Conservation (phyloP, 495 filamentous ascomycete genomes). For the Hapsidospora chrysogenum region DNA sequence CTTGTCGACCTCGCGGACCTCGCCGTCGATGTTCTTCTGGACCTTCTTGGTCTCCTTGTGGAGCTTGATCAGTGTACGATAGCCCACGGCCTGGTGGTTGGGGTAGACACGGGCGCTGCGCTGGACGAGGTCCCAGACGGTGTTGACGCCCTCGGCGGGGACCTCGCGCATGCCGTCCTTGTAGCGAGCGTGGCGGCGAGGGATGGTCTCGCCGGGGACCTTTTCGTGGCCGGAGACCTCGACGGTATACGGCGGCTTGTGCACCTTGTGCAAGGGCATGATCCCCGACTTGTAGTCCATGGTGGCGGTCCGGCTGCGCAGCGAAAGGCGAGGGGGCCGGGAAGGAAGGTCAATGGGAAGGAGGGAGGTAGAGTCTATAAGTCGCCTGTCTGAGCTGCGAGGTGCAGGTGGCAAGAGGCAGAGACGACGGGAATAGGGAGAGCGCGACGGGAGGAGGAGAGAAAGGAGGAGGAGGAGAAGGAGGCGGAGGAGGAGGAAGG, state of each 20-base stretch:
- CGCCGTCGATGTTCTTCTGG: conserved; percentile 49
- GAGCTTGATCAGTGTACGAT: conserved; percentile 36
- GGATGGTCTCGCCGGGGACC: conserved; percentile 45
- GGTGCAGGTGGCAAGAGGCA: too few species aligned
- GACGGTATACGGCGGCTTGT: conserved; percentile 36
- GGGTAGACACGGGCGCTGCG: conserved; percentile 33
- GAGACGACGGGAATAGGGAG: background rate
- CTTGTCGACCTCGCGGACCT: conserved; percentile 43
- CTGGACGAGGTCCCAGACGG: conserved; percentile 41
- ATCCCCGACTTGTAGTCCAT: conserved; percentile 17
- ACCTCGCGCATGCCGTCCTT: conserved; percentile 32
- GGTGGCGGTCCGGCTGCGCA: background rate
- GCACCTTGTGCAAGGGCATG: conserved; percentile 23
- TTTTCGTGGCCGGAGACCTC: conserved; percentile 30
- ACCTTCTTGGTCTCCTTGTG: conserved; percentile 49
- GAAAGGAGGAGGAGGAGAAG: background rate
- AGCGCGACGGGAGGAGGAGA: background rate
- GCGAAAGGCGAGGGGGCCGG: too few species aligned
- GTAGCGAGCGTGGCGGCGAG: conserved; percentile 36
- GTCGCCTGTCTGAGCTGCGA: too few species aligned
- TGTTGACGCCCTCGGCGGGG: conserved; percentile 34
- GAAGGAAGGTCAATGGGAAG: too few species aligned
- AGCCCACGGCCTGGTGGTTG: conserved; percentile 40
- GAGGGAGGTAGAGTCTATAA: too few species aligned
- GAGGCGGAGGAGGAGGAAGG: background rate